Conservation (phyloP, 2,329 filamentous ascomycete genomes). For the Aureobasidium musti region DNA sequence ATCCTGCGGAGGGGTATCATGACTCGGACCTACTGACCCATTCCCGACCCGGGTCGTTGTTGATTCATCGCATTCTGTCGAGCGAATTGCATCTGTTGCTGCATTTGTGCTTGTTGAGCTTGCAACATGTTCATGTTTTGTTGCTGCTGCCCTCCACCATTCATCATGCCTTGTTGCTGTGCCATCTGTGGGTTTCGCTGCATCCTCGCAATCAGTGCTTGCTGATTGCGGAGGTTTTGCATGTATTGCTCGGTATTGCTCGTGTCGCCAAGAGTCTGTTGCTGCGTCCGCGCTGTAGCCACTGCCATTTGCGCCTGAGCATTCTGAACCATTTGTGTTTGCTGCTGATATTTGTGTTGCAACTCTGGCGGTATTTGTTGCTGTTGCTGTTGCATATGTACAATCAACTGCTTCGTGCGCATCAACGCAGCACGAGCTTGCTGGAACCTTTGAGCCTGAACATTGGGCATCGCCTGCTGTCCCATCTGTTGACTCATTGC, state of each 20-base stretch:
- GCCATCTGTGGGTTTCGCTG: constrained; percentile 30
- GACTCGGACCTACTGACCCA: constrained; percentile 13
- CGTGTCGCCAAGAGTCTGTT: constrained; percentile 32
- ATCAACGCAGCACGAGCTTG: constrained; percentile 18
- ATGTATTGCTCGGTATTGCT: constrained; percentile 43
- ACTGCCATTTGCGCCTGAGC: constrained; percentile 30
- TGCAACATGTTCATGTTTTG: constrained; percentile 34
- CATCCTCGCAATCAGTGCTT: constrained; percentile 36
- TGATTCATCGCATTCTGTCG: constrained; percentile 27
- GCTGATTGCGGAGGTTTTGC: constrained; percentile 38
- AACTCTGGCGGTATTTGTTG: constrained; percentile 34
- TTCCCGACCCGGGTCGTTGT: constrained; percentile 26
- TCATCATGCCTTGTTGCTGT: constrained; percentile 32
- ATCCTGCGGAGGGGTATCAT: constrained; percentile 20
- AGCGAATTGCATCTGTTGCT: constrained; percentile 31
- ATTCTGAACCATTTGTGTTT: constrained; percentile 35
- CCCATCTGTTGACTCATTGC: constrained; percentile 36
- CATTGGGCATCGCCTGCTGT: constrained; percentile 31
- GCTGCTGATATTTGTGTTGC: constrained; percentile 36
- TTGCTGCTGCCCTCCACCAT: constrained; percentile 28
- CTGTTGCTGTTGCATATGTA: constrained; percentile 29
- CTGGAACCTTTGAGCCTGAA: constrained; percentile 13
- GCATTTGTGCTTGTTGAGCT: constrained; percentile 31
- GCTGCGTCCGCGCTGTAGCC: constrained; percentile 27
- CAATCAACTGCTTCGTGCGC: constrained; percentile 24